phyloP scores from a whole-genome alignment of 179 eudicot species.

The Beta lomatogona region DNA sequence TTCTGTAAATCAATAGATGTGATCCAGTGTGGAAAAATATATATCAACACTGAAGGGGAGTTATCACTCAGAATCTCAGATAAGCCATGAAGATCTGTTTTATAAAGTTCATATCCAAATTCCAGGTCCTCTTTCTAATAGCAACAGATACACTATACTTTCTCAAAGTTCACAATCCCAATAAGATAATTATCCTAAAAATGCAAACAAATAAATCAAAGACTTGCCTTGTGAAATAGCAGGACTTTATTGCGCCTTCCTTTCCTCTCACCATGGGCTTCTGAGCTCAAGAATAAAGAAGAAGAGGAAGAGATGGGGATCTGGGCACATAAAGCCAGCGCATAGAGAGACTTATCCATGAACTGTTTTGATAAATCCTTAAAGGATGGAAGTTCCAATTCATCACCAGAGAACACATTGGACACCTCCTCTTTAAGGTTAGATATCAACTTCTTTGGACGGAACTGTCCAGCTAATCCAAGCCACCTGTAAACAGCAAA shows the following conservation, averaged over 20 bases:
- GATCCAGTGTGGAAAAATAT: background rate
- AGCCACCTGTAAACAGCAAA: conserved; percentile 56
- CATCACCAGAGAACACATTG: conserved; percentile 36
- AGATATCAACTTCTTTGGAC: conserved; percentile 75
- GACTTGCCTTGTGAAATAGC: conserved; percentile 65
- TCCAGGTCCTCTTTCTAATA: background rate
- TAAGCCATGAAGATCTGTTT: background rate
- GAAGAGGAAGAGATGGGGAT: conserved; percentile 51
- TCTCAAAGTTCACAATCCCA: background rate
- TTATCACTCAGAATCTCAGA: background rate
- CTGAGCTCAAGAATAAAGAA: conserved; percentile 57
- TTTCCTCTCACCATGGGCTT: conserved; percentile 60
- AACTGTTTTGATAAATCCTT: conserved; percentile 55
- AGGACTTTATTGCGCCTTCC: conserved; percentile 56
- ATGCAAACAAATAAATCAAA: conserved; percentile 2
- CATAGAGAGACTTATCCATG: conserved; percentile 67
- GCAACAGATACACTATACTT: background rate
- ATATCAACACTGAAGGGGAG: background rate
- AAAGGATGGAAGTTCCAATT: conserved; percentile 44
- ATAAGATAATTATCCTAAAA: background rate
- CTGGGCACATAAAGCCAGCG: conserved; percentile 58
- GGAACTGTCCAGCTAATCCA: conserved; percentile 68
- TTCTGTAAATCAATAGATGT: background rate
- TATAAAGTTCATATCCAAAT: background rate
- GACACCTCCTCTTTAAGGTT: conserved; percentile 54